Evolutionary conservation across 2,329 filamentous ascomycete genomes (phyloP), one percentile per base, ranked within the genome.

Genomic region (Phyllosticta paracitricarpa): DNA sequence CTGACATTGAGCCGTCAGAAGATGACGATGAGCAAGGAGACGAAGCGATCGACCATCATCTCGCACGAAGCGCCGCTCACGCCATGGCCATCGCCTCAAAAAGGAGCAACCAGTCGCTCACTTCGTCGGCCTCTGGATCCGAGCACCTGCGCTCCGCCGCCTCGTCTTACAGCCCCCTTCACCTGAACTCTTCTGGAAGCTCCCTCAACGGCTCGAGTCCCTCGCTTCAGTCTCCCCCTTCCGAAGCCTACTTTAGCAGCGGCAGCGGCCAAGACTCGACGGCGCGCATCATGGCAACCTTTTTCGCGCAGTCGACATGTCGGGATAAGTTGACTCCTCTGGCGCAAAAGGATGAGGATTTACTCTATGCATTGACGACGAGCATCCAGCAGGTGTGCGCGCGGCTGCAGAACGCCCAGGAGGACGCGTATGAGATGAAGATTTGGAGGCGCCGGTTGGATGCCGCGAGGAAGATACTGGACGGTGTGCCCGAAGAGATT

Each of bases 371-470:
- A 24, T 68, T 79, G 35, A 75, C 84, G 4, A 81, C 84, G 53
- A 77, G 78, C 60, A 73, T 86, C 40, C 75, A 84, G 62, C 75
- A 79, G 63, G 79, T 84, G 4, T 82, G 81, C 60, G 71, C 73
- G 48, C 75, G 77, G 61, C 69, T 84, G 63, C 81, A 83, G 68
- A 70, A 70, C 63, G 74, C 70, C 57, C 52, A 55, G 33, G 60
- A 62, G 19, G 61, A 81, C 80, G 68, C 72, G 48, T 75, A 83
- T 63, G 83, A 89, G 66, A 82, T 81, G 57, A 79, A 85, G 60
- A 79, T 87, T 63, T 85, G 89, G 72, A 80, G 90, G 63, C 79
- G 88, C 64, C 81, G 88, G 66, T 80, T 96, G 57, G 89, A 95
- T 66, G 83, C 85, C 58, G 91, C 91, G 4, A 84, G 86, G 63